phyloP scores from a whole-genome alignment of 306 rosid species.

The Ormosia semicastrata region DNA sequence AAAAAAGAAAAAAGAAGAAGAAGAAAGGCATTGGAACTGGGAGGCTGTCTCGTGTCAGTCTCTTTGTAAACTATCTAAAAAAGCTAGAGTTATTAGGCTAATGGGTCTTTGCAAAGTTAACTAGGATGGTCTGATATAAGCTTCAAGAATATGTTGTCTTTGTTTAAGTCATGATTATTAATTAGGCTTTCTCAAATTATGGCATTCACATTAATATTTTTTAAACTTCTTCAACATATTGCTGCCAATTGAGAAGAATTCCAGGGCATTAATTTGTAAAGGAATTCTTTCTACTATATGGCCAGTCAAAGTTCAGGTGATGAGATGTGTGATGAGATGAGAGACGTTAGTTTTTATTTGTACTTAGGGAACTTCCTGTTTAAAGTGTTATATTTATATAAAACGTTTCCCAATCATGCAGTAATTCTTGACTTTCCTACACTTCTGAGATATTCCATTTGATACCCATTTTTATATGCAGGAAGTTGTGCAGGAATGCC shows the following conservation, averaged over 20 bases:
- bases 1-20: neutral
- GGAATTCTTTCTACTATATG: neutral
- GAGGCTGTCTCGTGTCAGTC: neutral
- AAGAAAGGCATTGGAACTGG: neutral
- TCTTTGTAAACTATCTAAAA: neutral
- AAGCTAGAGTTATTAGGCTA: neutral
- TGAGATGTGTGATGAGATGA: neutral
- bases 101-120: neutral
- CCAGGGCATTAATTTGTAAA: slow-evolving; percentile 20
- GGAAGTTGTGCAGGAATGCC: slow-evolving; percentile 82
- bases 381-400: slow-evolving; percentile 7
- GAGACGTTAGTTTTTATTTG: neutral
- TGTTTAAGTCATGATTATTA: neutral
- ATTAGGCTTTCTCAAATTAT: slow-evolving; percentile 19
- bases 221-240: neutral
- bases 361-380: neutral
- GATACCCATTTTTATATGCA: slow-evolving; percentile 36
- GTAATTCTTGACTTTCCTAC: slow-evolving; percentile 6
- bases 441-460: neutral
- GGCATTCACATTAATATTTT: neutral
- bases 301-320: neutral
- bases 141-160: neutral
- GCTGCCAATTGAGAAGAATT: slow-evolving; percentile 15
- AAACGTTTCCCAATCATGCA: neutral
- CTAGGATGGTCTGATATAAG: neutral